Evolutionary conservation across 1,284 basidiomycete species (phyloP), one percentile per base, ranked within the genome.

Genomic region (Ganoderma sp.): DNA sequence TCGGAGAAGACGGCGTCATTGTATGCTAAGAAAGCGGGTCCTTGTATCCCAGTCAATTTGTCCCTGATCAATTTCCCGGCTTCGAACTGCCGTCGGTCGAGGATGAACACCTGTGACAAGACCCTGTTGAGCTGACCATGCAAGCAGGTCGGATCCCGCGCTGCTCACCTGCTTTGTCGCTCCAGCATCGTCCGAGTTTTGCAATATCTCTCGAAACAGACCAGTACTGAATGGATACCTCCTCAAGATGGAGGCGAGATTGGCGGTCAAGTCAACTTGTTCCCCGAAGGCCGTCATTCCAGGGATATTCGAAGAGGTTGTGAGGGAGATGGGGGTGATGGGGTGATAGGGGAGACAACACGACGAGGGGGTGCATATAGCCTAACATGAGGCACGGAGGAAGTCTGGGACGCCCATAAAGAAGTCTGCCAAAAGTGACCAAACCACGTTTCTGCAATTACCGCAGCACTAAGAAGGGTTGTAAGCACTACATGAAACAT

Each of bases 141-240:
- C 10, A 19, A n/a, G 1, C 10, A 8, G 48, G 15, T 12, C 4
- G 28, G 25, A 34, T 19, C 10, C 10, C 6, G 9, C 19, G 15
- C 17, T 9, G 37, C 32, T 12, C 41, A 76, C 78, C 70, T 79
- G 77, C 41, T 64, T 69, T 6, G 69, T 73, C 5, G 78, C 78
- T 28, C 60, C 60, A 14, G 83, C 83, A 71, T 86, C 85, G 57
- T 86, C 84, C 0, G 84, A 82, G 64, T 87, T 86, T 72, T 85
- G 84, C 2, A 85, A 41, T 0, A 85, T 66, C 67, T 87, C 85
- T 15, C 83, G 74, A n/a, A 85, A 74, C 0, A 85, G 68, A 0
- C 81, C 82, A 22, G 80, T 75, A 9, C 82, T 81, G 64, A 80
- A 82, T 0, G 84, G 83, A 70, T 86, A 85, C 4, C 75, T 76